A percentile compares a stretch with the other conserved stretches of the same genome.
Evolutionary conservation across 257 asterid genomes (phyloP).

Genomic region (Primulina huaijiensis): DNA sequence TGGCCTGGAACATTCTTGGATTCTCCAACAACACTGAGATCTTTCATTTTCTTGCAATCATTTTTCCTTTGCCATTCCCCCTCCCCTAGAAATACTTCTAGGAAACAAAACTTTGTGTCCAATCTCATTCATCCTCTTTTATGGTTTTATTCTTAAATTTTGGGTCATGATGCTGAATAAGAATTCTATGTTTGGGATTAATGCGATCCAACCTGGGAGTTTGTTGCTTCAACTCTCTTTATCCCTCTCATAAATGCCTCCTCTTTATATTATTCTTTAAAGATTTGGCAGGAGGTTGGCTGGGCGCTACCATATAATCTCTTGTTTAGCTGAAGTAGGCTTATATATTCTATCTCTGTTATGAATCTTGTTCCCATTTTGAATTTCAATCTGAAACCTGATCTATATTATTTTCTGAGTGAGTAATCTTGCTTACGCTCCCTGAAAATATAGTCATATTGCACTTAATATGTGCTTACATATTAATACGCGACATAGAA

Average conservation of each 20-base stretch:
- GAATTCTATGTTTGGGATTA: neutral
- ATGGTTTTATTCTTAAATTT: too few species aligned
- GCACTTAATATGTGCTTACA: neutral
- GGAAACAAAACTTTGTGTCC: neutral
- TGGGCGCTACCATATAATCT: neutral
- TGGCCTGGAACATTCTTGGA: neutral
- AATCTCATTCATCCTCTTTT: neutral
- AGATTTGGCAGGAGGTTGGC: neutral
- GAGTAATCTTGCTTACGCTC: neutral
- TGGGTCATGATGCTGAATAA: neutral
- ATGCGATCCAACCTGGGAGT: neutral
- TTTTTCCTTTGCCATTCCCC: neutral
- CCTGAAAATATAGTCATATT: neutral
- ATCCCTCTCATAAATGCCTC: neutral
- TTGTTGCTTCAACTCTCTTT: neutral
- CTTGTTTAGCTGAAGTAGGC: slow-evolving; percentile 1
- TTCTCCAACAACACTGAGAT: neutral
- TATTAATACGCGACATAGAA: neutral
- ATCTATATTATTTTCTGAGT: too few species aligned
- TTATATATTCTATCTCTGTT: neutral
- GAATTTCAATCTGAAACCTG: neutral
- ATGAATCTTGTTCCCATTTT: slow-evolving; percentile 3
- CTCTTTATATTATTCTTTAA: neutral
- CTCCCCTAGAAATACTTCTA: neutral
- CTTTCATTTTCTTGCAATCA: neutral